phyloP scores from a whole-genome alignment of 2,329 filamentous ascomycete species.

The Monilinia fructicola region DNA sequence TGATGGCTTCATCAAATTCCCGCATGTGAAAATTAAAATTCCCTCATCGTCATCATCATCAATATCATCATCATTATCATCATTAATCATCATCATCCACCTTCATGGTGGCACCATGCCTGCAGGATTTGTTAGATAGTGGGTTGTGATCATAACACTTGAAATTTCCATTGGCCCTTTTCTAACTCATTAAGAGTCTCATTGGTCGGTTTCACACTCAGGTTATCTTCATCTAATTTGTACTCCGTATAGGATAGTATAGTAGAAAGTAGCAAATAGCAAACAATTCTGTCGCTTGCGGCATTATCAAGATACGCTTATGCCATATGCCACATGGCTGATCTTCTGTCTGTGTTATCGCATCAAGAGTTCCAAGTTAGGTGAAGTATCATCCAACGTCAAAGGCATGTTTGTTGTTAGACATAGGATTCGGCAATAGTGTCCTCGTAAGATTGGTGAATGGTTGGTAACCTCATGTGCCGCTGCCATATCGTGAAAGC shows the following conservation, averaged over 20 bases:
- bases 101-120: background rate
- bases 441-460: background rate
- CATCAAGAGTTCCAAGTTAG: slow-evolving; percentile 5
- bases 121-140: background rate
- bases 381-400: too few relatives aligned
- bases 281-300: background rate
- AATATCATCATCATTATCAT: background rate
- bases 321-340: slow-evolving; percentile 10
- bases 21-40: background rate
- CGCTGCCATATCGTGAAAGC: background rate
- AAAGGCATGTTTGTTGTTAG: background rate
- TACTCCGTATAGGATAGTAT: too few relatives aligned
- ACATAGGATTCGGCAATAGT: background rate
- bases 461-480: background rate
- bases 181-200: background rate
- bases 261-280: too few relatives aligned
- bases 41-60: background rate
- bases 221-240: background rate
- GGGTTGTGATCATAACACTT: background rate
- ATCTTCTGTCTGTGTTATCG: slow-evolving; percentile 13
- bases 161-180: background rate
- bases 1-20: slow-evolving; percentile 18
- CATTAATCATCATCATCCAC: background rate
- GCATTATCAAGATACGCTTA: slow-evolving; percentile 1
- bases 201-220: background rate